Percentiles rank a stretch among this genome's conserved stretches.
These are phyloP conservation scores for Lachnellula occidentalis DNA, from an alignment of 2,329 filamentous ascomycete genomes.

Conservation along the genomic window DNA sequence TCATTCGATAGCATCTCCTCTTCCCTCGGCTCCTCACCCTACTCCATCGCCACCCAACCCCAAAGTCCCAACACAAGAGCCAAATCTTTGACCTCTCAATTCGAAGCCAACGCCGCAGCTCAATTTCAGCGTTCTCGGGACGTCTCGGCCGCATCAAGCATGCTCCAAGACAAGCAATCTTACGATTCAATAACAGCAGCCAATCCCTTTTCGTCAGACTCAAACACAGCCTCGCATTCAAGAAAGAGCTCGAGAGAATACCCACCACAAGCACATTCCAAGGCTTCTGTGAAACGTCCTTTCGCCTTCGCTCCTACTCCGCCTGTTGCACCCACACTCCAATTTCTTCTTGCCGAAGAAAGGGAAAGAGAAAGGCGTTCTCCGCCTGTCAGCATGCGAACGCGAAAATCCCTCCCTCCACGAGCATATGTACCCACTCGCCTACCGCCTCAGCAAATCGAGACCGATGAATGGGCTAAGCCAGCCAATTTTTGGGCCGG, in stretches of 20 bases:
- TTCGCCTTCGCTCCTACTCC: not conserved
- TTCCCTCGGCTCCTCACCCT: slow-evolving; percentile 22
- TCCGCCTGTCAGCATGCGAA: slow-evolving; percentile 19
- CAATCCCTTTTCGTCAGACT: slow-evolving; percentile 3
- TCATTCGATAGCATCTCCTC: slow-evolving; percentile 17
- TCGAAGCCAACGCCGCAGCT: slow-evolving; percentile 19
- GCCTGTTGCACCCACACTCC: not conserved
- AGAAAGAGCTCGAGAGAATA: slow-evolving; percentile 4
- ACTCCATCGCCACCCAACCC: slow-evolving; percentile 8
- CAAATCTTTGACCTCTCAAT: slow-evolving; percentile 21
- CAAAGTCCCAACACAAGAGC: slow-evolving; percentile 7
- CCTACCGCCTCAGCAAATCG: not conserved
- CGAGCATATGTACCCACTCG: not conserved
- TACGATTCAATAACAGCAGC: slow-evolving; percentile 12
- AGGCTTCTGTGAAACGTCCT: not conserved
- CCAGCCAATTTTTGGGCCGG: slow-evolving; percentile 11
- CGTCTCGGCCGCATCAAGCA: slow-evolving; percentile 2
- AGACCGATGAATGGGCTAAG: slow-evolving; percentile 10
- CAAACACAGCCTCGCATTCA: not conserved
- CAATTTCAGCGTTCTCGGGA: slow-evolving; percentile 10
- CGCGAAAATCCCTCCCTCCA: not conserved
- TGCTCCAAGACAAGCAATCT: slow-evolving; percentile 5
- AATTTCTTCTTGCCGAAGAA: not conserved
- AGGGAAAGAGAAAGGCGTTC: slow-evolving; percentile 3
- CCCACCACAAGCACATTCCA: slow-evolving; percentile 12